Evolutionary conservation across 129 eudicot genomes (phyloP), one percentile per base, ranked within the genome.

Genomic region (Scalesia atractyloides): DNA sequence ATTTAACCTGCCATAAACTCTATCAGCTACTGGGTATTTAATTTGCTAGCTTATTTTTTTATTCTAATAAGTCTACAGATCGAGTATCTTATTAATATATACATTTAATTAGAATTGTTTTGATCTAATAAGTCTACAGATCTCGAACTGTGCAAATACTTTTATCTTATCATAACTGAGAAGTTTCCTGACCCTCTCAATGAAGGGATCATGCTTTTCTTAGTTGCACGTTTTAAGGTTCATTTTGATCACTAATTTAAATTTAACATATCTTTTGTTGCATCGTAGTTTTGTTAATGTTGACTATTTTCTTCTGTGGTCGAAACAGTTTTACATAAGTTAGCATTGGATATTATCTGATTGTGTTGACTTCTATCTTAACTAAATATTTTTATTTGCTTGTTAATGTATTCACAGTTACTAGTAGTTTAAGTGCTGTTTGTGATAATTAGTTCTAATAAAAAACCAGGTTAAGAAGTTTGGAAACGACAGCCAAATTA

Each of bases 401-500:
- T 33, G 65, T 70, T 34, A 30, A 30, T 72, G 5, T 5, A 13
- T n/a, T 58, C 58, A 60, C 34, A 64, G 72, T 64, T 19, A 54
- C 53, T 71, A 12, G 66, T n/a, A 19, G 52, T 30, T 20, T 64
- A 9, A 64, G 24, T 50, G 43, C 30, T 39, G 66, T 54, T 66
- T 49, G 5, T 56, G 47, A 47, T 17, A 50, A 73, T 49, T 47
- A 47, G 0, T 52, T 69, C 7, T 51, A 63, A 9, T 69, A 7
- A 37, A 63, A 9, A 81, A 63, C 43, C 66, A 95, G 99, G 97
- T 88, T 49, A 95, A 91, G 84, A 95, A 90, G 85, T 95, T 86
- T 79, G 99, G 99, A 54, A 88, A 83, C 67, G 96, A 92, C 62
- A 86, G 88, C 85, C 97, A 95, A 48, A 95, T 95, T 17, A 69